Evolutionary conservation across 2,329 filamentous ascomycete species (phyloP).

Genomic region (Neonectria hederae): DNA sequence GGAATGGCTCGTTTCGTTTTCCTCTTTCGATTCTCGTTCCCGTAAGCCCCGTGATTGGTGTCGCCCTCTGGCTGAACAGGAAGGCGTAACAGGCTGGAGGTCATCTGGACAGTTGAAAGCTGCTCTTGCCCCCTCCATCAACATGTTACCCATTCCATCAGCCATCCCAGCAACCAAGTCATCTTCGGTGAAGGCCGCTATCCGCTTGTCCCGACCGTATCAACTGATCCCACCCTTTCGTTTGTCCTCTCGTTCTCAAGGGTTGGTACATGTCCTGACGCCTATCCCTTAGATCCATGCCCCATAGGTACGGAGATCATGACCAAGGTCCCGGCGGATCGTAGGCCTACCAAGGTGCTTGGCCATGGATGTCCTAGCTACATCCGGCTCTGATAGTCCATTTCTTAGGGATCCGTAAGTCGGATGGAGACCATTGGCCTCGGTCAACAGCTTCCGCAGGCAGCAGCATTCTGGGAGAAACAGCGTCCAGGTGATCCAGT

Average conservation of each 20-base stretch:
- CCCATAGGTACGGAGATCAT: slow-evolving; percentile 12
- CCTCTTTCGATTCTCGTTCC: background rate
- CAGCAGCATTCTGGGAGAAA: slow-evolving; percentile 34
- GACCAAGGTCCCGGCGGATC: slow-evolving; percentile 2
- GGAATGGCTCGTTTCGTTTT: background rate
- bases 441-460: slow-evolving; percentile 24
- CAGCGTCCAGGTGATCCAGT: slow-evolving; percentile 7
- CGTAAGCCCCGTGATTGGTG: slow-evolving; percentile 12
- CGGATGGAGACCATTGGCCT: slow-evolving; percentile 18
- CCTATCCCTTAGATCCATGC: slow-evolving; percentile 18
- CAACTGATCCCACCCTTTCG: background rate
- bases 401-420: background rate
- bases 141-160: background rate
- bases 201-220: background rate
- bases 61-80: slow-evolving; percentile 2
- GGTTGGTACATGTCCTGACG: background rate
- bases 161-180: background rate
- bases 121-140: slow-evolving; percentile 17
- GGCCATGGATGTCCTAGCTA: slow-evolving; percentile 18
- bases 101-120: slow-evolving; percentile 10
- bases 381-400: slow-evolving; percentile 26
- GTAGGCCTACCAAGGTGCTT: slow-evolving; percentile 4
- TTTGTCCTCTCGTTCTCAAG: background rate
- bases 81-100: slow-evolving; percentile 5
- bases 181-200: slow-evolving; percentile 6